phyloP scores from a whole-genome alignment of 495 filamentous ascomycete species.

The Filosporella fistucella region DNA sequence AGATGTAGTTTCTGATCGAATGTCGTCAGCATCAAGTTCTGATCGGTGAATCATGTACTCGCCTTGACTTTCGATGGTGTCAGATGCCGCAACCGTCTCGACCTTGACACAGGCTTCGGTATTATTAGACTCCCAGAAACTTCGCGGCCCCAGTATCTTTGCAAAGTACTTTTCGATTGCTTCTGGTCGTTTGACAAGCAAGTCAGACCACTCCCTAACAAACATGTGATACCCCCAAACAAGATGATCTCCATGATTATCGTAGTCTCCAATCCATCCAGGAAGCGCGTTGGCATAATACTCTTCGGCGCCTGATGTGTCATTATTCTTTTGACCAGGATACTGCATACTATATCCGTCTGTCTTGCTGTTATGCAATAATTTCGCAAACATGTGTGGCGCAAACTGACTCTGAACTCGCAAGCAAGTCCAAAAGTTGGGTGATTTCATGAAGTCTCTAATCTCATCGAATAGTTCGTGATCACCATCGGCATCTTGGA shows the following conservation, averaged over 20 bases:
- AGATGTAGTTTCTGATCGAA: no score
- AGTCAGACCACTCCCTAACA: constrained; percentile 9
- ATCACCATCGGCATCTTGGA: constrained; percentile 5
- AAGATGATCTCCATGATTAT: neutral
- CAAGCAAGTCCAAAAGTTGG: constrained; percentile 27
- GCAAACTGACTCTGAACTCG: constrained; percentile 18
- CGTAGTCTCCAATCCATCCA: constrained; percentile 1
- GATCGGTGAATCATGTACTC: no score
- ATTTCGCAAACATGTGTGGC: constrained; percentile 8
- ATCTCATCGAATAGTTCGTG: constrained; percentile 11
- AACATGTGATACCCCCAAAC: constrained; percentile 6
- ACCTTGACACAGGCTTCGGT: neutral
- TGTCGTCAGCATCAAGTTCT: no score
- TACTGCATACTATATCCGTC: neutral
- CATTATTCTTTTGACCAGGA: neutral
- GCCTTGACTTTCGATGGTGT: no score
- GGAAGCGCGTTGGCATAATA: constrained; percentile 7
- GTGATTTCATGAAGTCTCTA: constrained; percentile 18
- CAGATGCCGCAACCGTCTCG: no score
- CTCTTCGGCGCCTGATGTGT: neutral
- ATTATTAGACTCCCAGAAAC: neutral
- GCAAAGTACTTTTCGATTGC: constrained; percentile 9
- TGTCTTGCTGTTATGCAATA: neutral
- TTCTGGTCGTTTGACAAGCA: constrained; percentile 2
- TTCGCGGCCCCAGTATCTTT: constrained; percentile 4